These are phyloP conservation scores for Podochytrium sp. DNA, from an alignment of 192 early-diverging fungal species.

Conservation along the genomic window DNA sequence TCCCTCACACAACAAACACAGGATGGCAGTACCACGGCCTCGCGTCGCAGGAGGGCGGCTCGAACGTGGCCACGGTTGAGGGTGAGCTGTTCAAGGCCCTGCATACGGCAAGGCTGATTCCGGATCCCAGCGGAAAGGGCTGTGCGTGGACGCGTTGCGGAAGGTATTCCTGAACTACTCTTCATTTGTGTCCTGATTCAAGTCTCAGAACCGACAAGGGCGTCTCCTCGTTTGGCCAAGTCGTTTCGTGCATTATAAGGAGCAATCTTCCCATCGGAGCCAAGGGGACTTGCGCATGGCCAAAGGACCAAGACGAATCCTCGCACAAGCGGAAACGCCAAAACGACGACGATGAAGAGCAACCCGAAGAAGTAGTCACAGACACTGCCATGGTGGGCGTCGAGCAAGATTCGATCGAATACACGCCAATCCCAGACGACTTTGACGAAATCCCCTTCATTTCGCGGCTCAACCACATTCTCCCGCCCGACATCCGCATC, in stretches of 20 bases:
- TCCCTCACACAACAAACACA: not conserved
- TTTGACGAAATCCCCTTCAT: constrained; percentile 76
- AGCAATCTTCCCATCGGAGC: constrained; percentile 22
- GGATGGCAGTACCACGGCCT: constrained; percentile 87
- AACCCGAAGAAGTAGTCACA: not conserved
- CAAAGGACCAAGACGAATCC: constrained; percentile 11
- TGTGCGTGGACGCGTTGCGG: constrained; percentile 86
- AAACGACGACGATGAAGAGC: constrained; percentile 16
- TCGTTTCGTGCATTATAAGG: constrained; percentile 79
- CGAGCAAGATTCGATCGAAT: not conserved
- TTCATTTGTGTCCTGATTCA: not conserved
- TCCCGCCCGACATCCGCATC: constrained; percentile 92
- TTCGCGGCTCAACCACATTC: constrained; percentile 77
- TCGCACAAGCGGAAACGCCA: not conserved
- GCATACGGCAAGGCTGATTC: constrained; percentile 74
- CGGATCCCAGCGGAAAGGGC: constrained; percentile 48
- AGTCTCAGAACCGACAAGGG: constrained; percentile 69
- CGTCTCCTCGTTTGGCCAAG: constrained; percentile 90
- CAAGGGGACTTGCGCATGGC: constrained; percentile 36
- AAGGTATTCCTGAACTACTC: constrained; percentile 3
- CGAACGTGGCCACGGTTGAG: constrained; percentile 65
- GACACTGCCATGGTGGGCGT: not conserved
- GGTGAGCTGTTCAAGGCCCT: constrained; percentile 84
- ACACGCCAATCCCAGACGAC: not conserved
- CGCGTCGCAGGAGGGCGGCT: constrained; percentile 67